Evolutionary conservation across 805 yeast species (phyloP).

Genomic region (Ascoidea asiatica): DNA sequence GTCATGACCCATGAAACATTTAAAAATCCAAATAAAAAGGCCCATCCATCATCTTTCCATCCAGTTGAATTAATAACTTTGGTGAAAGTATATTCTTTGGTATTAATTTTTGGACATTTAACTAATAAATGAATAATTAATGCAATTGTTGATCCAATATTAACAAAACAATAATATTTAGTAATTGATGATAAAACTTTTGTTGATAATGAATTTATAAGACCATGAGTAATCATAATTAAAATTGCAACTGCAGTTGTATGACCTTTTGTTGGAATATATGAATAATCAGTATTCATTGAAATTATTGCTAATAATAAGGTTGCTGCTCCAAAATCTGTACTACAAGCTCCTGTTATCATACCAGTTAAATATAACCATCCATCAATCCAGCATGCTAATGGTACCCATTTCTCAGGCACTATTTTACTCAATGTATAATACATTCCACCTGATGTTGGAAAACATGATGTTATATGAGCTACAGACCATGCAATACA

Average conservation of each 20-base stretch:
- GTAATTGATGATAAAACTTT: constrained; percentile 34
- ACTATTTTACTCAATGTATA: constrained; percentile 27
- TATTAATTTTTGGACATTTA: constrained; percentile 32
- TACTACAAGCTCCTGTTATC: constrained; percentile 35
- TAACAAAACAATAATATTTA: constrained; percentile 35
- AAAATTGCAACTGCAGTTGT: constrained; percentile 38
- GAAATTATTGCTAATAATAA: constrained; percentile 32
- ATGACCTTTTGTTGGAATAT: constrained; percentile 21
- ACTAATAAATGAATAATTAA: constrained; percentile 41
- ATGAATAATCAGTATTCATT: constrained; percentile 19
- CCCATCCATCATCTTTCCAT: constrained; percentile 41
- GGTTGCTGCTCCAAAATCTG: constrained; percentile 38
- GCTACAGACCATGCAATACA: constrained; percentile 25
- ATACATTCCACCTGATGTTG: constrained; percentile 36
- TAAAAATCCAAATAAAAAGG: constrained; percentile 40
- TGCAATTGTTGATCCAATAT: constrained; percentile 34
- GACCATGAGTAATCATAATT: constrained; percentile 32
- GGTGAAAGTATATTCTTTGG: constrained; percentile 34
- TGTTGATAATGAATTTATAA: constrained; percentile 37
- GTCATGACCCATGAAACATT: constrained; percentile 50
- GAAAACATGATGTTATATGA: constrained; percentile 31
- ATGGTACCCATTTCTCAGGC: constrained; percentile 34
- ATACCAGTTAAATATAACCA: constrained; percentile 31
- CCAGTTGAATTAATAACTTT: constrained; percentile 32
- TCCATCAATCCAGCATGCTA: constrained; percentile 40